Conservation (phyloP, 768 basidiomycete genomes). For the Tricholoma bakamatsutake region DNA sequence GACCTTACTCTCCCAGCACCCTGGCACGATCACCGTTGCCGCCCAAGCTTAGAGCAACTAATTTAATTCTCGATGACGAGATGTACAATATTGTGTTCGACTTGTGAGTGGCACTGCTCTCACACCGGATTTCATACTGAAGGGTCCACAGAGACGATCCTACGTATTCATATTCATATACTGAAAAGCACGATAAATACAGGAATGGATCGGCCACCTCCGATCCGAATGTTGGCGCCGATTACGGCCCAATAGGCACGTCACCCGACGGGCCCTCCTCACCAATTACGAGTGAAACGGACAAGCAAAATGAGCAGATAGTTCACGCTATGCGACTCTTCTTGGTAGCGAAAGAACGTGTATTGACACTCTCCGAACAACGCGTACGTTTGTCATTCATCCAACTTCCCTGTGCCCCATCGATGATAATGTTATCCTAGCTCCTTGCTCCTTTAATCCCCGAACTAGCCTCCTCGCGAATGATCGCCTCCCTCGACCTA, state of each 20-base stretch:
- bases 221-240: conserved; percentile 22
- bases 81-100: conserved; percentile 45
- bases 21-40: conserved; percentile 72
- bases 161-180: conserved; percentile 37
- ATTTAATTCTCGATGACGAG: conserved; percentile 65
- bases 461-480: conserved; percentile 37
- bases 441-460: conserved; percentile 46
- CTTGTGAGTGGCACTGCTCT: conserved; percentile 29
- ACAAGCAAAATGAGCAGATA: conserved; percentile 50
- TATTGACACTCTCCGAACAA: conserved; percentile 71
- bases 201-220: conserved; percentile 35
- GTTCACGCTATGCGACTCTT: conserved; percentile 64
- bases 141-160: conserved; percentile 34
- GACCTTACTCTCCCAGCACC: conserved; percentile 72
- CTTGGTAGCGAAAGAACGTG: conserved; percentile 63
- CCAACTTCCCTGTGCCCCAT: not conserved
- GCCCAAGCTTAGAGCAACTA: conserved; percentile 66
- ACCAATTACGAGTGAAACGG: conserved; percentile 42
- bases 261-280: conserved; percentile 9
- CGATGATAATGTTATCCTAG: conserved; percentile 25
- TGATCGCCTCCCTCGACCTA: conserved; percentile 66
- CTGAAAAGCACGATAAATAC: conserved; percentile 27
- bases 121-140: not conserved
- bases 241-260: conserved; percentile 12
- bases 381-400: conserved; percentile 38